Percentiles rank a stretch among this genome's conserved stretches.
Evolutionary conservation across 495 filamentous ascomycete genomes (phyloP).

Genomic region (Penicillium steckii): DNA sequence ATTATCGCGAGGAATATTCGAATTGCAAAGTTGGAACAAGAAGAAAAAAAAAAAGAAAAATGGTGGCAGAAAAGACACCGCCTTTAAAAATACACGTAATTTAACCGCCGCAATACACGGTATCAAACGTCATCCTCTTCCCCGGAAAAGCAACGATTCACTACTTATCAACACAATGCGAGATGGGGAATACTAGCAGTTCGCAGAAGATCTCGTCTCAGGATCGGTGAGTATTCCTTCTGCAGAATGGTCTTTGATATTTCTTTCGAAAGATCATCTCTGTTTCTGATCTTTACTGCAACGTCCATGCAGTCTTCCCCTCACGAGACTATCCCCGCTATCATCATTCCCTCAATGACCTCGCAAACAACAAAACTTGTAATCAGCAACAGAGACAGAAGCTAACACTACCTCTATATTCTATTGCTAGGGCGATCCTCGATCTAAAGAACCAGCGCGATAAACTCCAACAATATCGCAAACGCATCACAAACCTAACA

Average conservation of each 20-base stretch:
- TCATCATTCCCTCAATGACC: background rate
- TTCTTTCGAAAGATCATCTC: background rate
- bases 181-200: constrained; percentile 67
- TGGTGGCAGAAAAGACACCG: constrained; percentile 15
- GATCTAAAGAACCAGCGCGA: constrained; percentile 98
- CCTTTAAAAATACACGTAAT: constrained; percentile 16
- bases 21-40: no score
- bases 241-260: background rate
- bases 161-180: constrained; percentile 31
- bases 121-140: constrained; percentile 26
- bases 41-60: constrained; percentile 18
- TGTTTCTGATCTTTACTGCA: background rate
- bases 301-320: constrained; percentile 5
- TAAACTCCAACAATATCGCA: constrained; percentile 91
- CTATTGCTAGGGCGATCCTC: constrained; percentile 80
- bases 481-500: constrained; percentile 80
- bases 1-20: background rate
- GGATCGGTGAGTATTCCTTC: constrained; percentile 52
- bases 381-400: background rate
- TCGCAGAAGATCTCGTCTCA: constrained; percentile 70
- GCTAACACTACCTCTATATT: no score
- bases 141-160: no score
- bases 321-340: constrained; percentile 23
- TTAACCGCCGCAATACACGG: constrained; percentile 8
- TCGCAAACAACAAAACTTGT: no score